Base-by-base conservation (phyloP, 192 early-diverging fungal species). In the Coemansia pectinata region DNA sequence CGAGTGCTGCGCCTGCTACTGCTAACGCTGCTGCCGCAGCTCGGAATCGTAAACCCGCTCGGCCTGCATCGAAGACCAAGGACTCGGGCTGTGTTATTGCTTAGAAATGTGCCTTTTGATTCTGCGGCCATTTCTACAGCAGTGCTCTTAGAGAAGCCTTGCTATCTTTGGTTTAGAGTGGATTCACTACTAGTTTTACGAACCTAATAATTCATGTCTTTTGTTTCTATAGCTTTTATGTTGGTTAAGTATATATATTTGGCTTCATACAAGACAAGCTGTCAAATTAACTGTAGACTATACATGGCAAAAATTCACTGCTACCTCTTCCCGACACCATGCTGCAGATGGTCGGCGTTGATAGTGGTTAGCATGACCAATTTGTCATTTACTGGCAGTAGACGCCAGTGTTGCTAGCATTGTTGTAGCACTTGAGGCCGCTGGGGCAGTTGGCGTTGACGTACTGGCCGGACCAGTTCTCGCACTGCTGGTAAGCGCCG, bases 391-490 rank as follows among this genome's bases (percentile, higher is more conserved):
- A 76, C 65, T 76, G 65, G 67, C 77, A 78, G 63, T 65, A 70
- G 10, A 81, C 79, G n/a, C 79, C 79, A 0, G 74, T 72, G 67
- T 67, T 67, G 69, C 62, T 68, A 40, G 64, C 65, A 48, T 82
- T 82, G 71, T 82, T 82, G 23, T 77, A 65, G 69, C 75, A 82
- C 50, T 42, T 75, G 39, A 78, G 80, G 2, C 72, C 72, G 21
- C 25, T 27, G 14, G 75, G 80, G 45, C 80, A 83, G 39, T 38
- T 50, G 23, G 71, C 66, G 25, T 66, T 72, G 33, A 74, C 69
- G 44, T 72, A 83, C 60, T 83, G 75, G 45, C 76, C 76, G 2
- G 72, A 65, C 80, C 80, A 83, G 47, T 57, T 58, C 62, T 83
- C 70, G 72, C 80, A 83, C 69, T 70, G 69, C 41, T 57, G 48